Evolutionary conservation across 2,329 filamentous ascomycete genomes (phyloP).

Genomic region (Hymenoscyphus repandus): DNA sequence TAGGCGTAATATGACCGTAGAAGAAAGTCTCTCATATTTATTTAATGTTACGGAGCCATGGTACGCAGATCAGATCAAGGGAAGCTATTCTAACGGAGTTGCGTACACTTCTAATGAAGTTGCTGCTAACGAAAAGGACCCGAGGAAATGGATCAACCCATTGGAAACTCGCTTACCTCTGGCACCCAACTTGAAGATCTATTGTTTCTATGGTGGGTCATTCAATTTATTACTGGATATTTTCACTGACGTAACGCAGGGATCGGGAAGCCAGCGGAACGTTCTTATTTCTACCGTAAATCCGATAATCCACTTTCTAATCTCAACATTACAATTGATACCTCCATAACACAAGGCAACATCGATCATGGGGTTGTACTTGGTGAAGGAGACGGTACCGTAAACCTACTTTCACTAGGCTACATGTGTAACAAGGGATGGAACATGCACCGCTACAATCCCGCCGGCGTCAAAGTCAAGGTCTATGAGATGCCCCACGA

Average conservation of each 20-base stretch:
- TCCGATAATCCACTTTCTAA: conserved; percentile 60
- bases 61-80: conserved; percentile 70
- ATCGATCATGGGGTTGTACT: conserved; percentile 88
- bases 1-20: conserved; percentile 73
- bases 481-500: conserved; percentile 97
- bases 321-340: conserved; percentile 71
- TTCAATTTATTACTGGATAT: background rate
- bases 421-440: conserved; percentile 98
- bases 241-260: conserved; percentile 31
- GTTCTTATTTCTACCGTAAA: conserved; percentile 81
- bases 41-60: conserved; percentile 75
- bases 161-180: conserved; percentile 82
- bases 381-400: conserved; percentile 93
- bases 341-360: conserved; percentile 50
- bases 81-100: conserved; percentile 82
- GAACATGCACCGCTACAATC: conserved; percentile 91
- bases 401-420: conserved; percentile 83
- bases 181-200: conserved; percentile 87
- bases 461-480: conserved; percentile 72
- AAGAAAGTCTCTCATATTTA: conserved; percentile 71
- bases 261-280: conserved; percentile 87
- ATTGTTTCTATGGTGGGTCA: conserved; percentile 80
- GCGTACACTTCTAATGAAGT: conserved; percentile 77
- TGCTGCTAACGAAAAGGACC: conserved; percentile 71
- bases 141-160: conserved; percentile 88